Evolutionary conservation across 2,329 filamentous ascomycete species (phyloP), one percentile per base, ranked within the genome.

Genomic region (Pseudonectria foliicola): DNA sequence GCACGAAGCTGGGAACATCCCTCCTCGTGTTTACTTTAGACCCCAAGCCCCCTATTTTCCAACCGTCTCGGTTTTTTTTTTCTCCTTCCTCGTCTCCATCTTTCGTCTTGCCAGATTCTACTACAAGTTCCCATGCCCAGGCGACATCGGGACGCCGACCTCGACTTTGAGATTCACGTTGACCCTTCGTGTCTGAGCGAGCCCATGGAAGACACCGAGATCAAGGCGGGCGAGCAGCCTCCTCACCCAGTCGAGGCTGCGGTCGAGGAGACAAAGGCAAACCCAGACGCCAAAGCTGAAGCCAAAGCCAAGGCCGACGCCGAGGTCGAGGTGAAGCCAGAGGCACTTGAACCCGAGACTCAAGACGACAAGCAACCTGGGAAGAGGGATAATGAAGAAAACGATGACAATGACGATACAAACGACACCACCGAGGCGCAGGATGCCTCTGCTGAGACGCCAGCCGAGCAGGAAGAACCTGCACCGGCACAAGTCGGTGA

Each of bases 81-180:
- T 34, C 34, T 31, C 34, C 26, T 32, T 38, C 38, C 40, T 40
- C 34, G 25, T 13, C 27, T 34, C 13, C 26, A 10, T 8, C 16
- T 30, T 28, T 37, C 27, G 21, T 37, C 32, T 30, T 29, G 24
- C 36, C 38, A 30, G 27, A 37, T 34, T 27, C 38, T 32, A 33
- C 41, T 35, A 33, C 29, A 37, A 33, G n/a, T n/a, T 44, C 44
- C 43, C 36, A 55, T 56, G 50, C 46, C 53, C 49, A 51, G 55
- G 43, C 49, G 49, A 27, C 50, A 46, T 13, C 51, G 44, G 41
- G 46, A 41, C 31, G 45, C 52, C 36, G 60, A 67, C 40, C 46
- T 59, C 45, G 61, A 71, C 44, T 70, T 73, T 41, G 54, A 68
- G 7, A 71, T 68, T 44, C 65, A 67, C 58, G 57, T 68, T 48